Percentiles rank a stretch among this genome's conserved stretches.
Evolutionary conservation across 805 yeast genomes (phyloP).

Genomic region (Yamadazyma scolyti): DNA sequence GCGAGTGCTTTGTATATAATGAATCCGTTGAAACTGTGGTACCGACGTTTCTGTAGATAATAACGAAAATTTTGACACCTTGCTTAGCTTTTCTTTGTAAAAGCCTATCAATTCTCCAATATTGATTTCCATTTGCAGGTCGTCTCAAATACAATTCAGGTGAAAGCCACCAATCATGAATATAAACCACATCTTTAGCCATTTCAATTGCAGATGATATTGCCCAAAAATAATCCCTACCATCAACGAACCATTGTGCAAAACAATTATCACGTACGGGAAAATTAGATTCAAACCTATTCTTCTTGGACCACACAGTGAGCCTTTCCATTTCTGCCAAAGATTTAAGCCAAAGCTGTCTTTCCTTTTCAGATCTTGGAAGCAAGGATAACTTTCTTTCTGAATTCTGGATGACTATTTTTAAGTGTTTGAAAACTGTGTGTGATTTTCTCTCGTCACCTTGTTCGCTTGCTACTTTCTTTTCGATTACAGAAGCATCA

Average conservation of each 20-base stretch:
- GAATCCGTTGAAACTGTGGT: constrained; percentile 92
- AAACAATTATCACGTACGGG: constrained; percentile 81
- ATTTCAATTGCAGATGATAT: constrained; percentile 85
- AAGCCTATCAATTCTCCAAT: constrained; percentile 86
- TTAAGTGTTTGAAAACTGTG: constrained; percentile 50
- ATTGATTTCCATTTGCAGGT: constrained; percentile 93
- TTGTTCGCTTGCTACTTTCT: constrained; percentile 17
- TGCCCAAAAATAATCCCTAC: constrained; percentile 95
- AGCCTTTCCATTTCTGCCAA: constrained; percentile 63
- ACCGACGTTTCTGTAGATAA: constrained; percentile 92
- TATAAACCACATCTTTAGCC: constrained; percentile 90
- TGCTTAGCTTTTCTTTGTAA: constrained; percentile 86
- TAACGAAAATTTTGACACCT: constrained; percentile 91
- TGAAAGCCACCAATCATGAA: constrained; percentile 98
- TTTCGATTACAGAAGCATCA: constrained; percentile 31
- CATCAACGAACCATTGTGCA: constrained; percentile 98
- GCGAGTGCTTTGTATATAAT: constrained; percentile 88
- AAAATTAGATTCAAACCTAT: constrained; percentile 88
- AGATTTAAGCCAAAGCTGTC: constrained; percentile 73
- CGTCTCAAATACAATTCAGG: constrained; percentile 92
- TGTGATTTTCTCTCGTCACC: constrained; percentile 25
- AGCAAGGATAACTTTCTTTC: constrained; percentile 76
- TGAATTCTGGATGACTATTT: constrained; percentile 59
- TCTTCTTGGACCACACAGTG: constrained; percentile 65
- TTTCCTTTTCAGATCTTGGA: constrained; percentile 61